phyloP scores from a whole-genome alignment of 441 rosid genomes.

The Brassica balearica region DNA sequence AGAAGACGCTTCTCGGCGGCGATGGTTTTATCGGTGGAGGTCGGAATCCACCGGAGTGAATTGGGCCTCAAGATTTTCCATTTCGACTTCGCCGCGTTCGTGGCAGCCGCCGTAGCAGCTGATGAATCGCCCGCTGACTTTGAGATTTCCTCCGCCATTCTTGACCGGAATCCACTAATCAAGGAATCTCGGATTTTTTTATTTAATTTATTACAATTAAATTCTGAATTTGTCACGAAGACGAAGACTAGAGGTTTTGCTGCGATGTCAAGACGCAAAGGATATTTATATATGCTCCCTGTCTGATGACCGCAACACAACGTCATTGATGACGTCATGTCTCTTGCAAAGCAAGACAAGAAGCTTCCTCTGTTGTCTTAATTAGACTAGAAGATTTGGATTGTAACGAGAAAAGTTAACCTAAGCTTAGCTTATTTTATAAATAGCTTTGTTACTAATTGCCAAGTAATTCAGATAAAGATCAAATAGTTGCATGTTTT shows the following conservation, averaged over 20 bases:
- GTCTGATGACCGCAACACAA: not conserved
- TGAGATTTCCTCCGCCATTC: conserved; percentile 75
- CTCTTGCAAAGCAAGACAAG: conserved; percentile 1
- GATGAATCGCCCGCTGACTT: conserved; percentile 44
- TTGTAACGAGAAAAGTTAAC: not conserved
- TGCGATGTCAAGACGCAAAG: conserved; percentile 6
- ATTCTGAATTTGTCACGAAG: conserved; percentile 9
- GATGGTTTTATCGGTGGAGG: conserved; percentile 86
- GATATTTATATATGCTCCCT: conserved; percentile 11
- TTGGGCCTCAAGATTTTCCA: conserved; percentile 81
- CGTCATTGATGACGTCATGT: conserved; percentile 39
- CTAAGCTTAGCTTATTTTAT: not conserved
- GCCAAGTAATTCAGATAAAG: not conserved
- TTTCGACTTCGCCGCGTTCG: conserved; percentile 55
- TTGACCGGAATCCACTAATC: conserved; percentile 39
- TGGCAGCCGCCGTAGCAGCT: conserved; percentile 43
- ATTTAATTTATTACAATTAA: not conserved
- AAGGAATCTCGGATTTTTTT: not conserved
- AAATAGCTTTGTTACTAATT: not conserved
- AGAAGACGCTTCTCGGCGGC: conserved; percentile 98
- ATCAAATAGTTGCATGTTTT: too few relatives aligned
- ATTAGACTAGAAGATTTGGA: not conserved
- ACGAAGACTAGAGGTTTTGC: conserved; percentile 29
- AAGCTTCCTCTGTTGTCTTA: conserved; percentile 8
- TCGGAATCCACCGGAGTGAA: conserved; percentile 97